Base-by-base conservation (phyloP, 257 asterid genomes). In the Solanum medicagineum region DNA sequence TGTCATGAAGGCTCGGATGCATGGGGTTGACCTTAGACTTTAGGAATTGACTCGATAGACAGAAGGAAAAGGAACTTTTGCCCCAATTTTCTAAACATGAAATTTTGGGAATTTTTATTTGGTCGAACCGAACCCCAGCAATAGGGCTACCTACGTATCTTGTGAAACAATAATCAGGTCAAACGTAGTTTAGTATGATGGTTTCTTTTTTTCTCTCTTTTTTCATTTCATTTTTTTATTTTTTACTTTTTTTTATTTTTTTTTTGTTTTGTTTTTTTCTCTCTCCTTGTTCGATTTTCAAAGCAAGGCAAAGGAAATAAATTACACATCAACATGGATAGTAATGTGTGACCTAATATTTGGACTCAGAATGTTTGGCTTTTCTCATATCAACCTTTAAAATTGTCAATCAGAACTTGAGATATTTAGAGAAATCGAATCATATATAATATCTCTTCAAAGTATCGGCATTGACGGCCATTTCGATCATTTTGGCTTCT, bases 311-410 rank as follows among this genome's bases (percentile, higher is more conserved):
- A 56, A 19, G 5, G 10, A 19, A 7, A 4, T 1, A 8, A 19
- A 56, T 8, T 56, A 56, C 10, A 20, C 5, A 2, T 8, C 6
- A 20, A 20, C 6, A 10, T 8, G 13, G 26, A 26, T 57, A 57
- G 29, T 26, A 26, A 26, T 26, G 29, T 26, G 1, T 26, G 29
- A 26, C 1, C 1, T 26, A 26, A 1, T 26, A 26, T 26, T 26
- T 26, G 1, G 0, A 7, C 0, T 3, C 1, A 26, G 29, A 26
- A 26, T 26, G 29, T 26, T 26, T 26, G 29, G 29, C 1, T 26
- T 26, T 20, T 57, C 8, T 57, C n/a, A 20, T 10, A 57, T 20
- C 26, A 19, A 57, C 26, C 65, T 8, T 57, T 8, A 4, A 57
- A 57, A 57, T 57, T 57, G 13, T 57, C 65, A 20, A 57, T 12